Percentiles rank a stretch among this genome's conserved stretches.
These are phyloP conservation scores for Fusarium sp. DNA, from an alignment of 2,329 filamentous ascomycete genomes.

Conservation along the genomic window DNA sequence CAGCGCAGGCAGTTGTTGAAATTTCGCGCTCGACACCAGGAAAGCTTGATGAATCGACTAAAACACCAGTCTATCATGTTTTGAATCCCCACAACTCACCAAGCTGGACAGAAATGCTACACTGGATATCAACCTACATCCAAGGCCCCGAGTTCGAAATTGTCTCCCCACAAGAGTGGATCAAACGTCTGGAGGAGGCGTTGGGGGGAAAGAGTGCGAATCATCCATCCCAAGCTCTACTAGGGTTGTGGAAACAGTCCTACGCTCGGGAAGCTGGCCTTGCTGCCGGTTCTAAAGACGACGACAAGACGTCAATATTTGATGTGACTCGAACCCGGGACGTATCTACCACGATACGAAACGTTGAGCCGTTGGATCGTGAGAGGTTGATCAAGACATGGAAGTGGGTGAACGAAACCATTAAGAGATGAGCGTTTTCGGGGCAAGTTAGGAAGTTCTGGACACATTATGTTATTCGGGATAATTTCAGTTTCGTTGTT, in stretches of 20 bases:
- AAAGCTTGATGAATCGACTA: rapidly evolving
- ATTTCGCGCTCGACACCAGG: constrained; percentile 34
- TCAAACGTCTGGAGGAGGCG: constrained; percentile 27
- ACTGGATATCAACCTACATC: constrained; percentile 29
- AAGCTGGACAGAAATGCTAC: constrained; percentile 40
- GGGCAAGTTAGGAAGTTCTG: too few relatives aligned
- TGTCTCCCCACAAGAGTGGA: constrained; percentile 30
- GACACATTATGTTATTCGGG: too few relatives aligned
- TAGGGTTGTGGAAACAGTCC: constrained; percentile 43
- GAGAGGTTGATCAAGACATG: constrained; percentile 39
- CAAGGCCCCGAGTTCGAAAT: constrained; percentile 11
- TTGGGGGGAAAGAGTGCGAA: not conserved
- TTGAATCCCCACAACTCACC: constrained; percentile 40
- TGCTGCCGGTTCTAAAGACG: rapidly evolving
- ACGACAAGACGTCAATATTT: not conserved
- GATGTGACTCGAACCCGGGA: constrained; percentile 19
- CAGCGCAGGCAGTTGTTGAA: constrained; percentile 58
- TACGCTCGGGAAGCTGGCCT: not conserved
- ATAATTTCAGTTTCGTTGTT: too few relatives aligned
- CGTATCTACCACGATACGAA: constrained; percentile 23
- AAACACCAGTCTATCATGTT: constrained; percentile 41
- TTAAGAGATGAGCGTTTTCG: not conserved
- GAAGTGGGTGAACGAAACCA: constrained; percentile 38
- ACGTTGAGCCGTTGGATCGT: constrained; percentile 27
- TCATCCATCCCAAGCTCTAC: constrained; percentile 43